phyloP scores from a whole-genome alignment of 2,329 filamentous ascomycete species.

The Beauveria scarabaeidicola region DNA sequence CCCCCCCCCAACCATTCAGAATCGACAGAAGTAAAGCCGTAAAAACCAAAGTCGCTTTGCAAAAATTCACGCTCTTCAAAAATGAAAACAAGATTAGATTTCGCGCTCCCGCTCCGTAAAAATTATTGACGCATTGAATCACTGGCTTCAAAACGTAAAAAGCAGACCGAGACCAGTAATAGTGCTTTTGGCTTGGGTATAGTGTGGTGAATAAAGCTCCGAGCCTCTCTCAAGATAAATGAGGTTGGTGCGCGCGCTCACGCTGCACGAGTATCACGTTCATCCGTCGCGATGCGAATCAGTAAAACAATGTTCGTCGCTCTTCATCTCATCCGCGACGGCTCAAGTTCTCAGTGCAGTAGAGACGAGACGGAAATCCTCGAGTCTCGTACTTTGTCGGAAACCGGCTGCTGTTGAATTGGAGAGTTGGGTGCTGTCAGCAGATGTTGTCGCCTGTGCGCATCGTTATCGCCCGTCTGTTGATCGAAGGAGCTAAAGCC shows the following conservation, averaged over 20 bases:
- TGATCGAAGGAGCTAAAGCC: slow-evolving; percentile 18
- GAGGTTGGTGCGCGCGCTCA: background rate
- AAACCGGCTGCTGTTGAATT: slow-evolving; percentile 10
- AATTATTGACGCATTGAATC: background rate
- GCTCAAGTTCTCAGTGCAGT: slow-evolving; percentile 1
- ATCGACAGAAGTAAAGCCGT: background rate
- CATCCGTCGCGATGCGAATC: no score
- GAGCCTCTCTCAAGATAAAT: background rate
- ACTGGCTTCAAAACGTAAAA: background rate
- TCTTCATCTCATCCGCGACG: background rate
- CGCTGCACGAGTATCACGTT: background rate
- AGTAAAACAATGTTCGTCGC: background rate
- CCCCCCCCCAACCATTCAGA: background rate
- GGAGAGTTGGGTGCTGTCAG: slow-evolving; percentile 23
- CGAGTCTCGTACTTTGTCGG: slow-evolving; percentile 13
- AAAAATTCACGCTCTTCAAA: background rate
- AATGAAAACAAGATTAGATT: background rate
- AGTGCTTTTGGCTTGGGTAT: background rate
- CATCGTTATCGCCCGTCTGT: slow-evolving; percentile 7
- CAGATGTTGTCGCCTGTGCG: slow-evolving; percentile 14
- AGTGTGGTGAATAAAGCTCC: background rate
- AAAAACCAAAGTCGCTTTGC: background rate
- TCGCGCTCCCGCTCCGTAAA: background rate
- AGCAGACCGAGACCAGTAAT: background rate
- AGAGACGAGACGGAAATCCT: slow-evolving; percentile 20